These are phyloP conservation scores for maize (Zea mays) DNA, from an alignment of 176 grass and related monocot genomes.

Conservation along the genomic window DNA sequence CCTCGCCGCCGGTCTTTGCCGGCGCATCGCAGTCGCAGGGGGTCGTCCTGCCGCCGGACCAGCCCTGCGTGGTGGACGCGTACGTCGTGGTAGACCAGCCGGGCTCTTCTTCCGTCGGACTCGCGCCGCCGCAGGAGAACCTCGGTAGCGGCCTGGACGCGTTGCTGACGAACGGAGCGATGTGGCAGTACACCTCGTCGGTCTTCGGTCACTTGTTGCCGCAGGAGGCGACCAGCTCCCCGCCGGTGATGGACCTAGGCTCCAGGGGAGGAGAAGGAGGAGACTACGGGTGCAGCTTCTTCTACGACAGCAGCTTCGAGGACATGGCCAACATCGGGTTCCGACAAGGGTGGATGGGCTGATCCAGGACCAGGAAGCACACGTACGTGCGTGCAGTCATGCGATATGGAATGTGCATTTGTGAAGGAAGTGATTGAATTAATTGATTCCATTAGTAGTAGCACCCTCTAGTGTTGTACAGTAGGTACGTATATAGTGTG, in stretches of 20 bases:
- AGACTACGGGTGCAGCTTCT: constrained; percentile 20
- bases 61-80: constrained; percentile 21
- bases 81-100: constrained; percentile 42
- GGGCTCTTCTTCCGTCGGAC: not conserved
- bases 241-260: constrained; percentile 41
- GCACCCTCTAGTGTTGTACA: not conserved
- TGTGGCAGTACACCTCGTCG: constrained; percentile 42
- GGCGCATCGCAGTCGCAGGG: constrained; percentile 18
- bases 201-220: constrained; percentile 23
- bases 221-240: constrained; percentile 31
- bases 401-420: not conserved
- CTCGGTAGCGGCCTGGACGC: not conserved
- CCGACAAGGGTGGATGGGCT: constrained; percentile 53
- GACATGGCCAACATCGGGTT: constrained; percentile 44
- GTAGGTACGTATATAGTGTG: constrained; percentile 20
- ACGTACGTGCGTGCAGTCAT: not conserved
- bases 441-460: constrained; percentile 51
- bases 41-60: not conserved
- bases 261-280: constrained; percentile 30
- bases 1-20: constrained; percentile 34
- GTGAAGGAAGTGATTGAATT: constrained; percentile 45
- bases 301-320: constrained; percentile 36
- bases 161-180: constrained; percentile 32
- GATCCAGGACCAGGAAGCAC: not conserved
- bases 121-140: constrained; percentile 23